phyloP scores from a whole-genome alignment of 495 filamentous ascomycete genomes.

The Oidiodendron maius region DNA sequence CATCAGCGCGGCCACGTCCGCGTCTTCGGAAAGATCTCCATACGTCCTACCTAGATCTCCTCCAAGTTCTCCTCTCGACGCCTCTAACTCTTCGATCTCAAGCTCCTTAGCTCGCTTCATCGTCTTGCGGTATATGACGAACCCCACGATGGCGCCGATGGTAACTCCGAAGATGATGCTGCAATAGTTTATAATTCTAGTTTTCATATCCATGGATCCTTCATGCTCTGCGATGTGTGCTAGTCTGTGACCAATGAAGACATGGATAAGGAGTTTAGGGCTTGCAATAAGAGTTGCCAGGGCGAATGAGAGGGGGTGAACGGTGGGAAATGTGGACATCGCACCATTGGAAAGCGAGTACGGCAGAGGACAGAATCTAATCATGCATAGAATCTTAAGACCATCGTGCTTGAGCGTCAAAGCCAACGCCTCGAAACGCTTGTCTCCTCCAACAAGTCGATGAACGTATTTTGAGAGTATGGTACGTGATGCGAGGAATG shows the following conservation, averaged over 20 bases:
- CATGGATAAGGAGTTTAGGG: conserved; percentile 85
- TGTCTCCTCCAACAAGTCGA: conserved; percentile 73
- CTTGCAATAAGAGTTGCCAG: conserved; percentile 69
- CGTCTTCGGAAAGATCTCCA: conserved; percentile 16
- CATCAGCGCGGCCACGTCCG: conserved; percentile 20
- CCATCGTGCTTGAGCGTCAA: conserved; percentile 73
- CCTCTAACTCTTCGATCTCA: conserved; percentile 63
- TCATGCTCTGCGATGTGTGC: conserved; percentile 62
- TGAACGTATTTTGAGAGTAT: conserved; percentile 73
- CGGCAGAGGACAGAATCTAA: conserved; percentile 87
- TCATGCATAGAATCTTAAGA: conserved; percentile 83
- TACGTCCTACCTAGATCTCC: conserved; percentile 16
- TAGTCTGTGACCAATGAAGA: conserved; percentile 78
- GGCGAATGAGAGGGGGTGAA: conserved; percentile 68
- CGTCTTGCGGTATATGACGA: conserved; percentile 81
- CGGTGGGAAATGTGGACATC: conserved; percentile 85
- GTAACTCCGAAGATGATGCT: conserved; percentile 65
- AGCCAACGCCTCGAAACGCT: conserved; percentile 58
- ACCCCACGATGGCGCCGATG: conserved; percentile 71
- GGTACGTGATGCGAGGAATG: conserved; percentile 74
- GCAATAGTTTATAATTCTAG: conserved; percentile 70
- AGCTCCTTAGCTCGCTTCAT: conserved; percentile 78
- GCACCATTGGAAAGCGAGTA: conserved; percentile 94
- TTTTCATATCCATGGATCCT: conserved; percentile 56
- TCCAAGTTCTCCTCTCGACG: conserved; percentile 20